Evolutionary conservation across 2,329 filamentous ascomycete genomes (phyloP), one percentile per base, ranked within the genome.

Genomic region (Penicillium frequentans): DNA sequence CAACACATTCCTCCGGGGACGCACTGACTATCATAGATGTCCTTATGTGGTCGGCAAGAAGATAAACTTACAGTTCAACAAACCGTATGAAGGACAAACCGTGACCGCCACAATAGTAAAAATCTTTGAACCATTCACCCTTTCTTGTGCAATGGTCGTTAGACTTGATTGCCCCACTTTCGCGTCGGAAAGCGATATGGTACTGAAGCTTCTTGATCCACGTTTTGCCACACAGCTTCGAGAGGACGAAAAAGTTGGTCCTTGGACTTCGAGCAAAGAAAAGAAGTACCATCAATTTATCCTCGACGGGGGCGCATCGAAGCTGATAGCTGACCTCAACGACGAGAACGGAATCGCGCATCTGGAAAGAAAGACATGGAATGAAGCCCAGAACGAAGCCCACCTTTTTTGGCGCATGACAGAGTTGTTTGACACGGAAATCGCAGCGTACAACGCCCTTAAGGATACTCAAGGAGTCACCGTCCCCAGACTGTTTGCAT

Each of bases 191-290:
- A 53, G 51, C 11, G 39, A 56, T 7, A 54, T 63, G 53, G 51
- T 61, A 14, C 46, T 67, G 48, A 64, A 67, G 50, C 54, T 66
- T 31, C 64, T 58, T 39, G 61, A 64, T 29, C 50, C 59, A 39
- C 61, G 65, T 3, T 64, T 66, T 56, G 62, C 61, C 21, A 29
- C 39, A 1, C 44, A 55, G 27, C 29, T 57, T n/a, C 44, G 59
- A 39, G 7, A 64, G 49, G 31, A 63, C 9, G 42, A 59, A 9
- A 49, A 57, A 19, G 27, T 54, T 16, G 5, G 45, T 8, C 46
- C 55, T 8, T 65, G 62, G 61, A 55, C 54, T 13, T 16, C 14
- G 8, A 33, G 58, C 11, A 57, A 54, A 11, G 64, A 68, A 43
- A 7, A 11, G 3, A 26, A 59, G 11, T 68, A 62, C 48, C 50